Conservation (phyloP, 495 filamentous ascomycete genomes). For the Trichoderma reesei region DNA sequence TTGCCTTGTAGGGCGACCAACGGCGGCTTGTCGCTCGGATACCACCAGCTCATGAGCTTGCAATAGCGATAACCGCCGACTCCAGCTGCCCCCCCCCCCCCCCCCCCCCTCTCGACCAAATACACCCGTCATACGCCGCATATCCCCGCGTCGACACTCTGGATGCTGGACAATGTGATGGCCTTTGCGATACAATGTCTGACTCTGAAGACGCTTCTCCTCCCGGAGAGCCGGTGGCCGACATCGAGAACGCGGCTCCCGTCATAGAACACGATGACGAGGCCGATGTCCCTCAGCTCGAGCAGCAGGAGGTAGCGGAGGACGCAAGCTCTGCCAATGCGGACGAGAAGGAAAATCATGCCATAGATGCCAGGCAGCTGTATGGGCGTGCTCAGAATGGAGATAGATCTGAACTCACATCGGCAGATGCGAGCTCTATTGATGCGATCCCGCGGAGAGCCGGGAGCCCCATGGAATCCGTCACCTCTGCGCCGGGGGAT, state of each 20-base stretch:
- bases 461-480: conserved; percentile 39
- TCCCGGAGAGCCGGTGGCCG: conserved; percentile 4
- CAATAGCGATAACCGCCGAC: not conserved
- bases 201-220: conserved; percentile 5
- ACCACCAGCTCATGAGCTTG: not conserved
- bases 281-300: conserved; percentile 30
- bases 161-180: conserved; percentile 1
- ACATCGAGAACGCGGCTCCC: conserved; percentile 26
- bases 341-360: conserved; percentile 26
- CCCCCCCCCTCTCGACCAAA: not conserved
- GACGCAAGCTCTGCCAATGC: not conserved
- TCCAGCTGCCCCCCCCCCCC: not conserved
- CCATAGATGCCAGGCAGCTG: conserved; percentile 17
- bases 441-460: conserved; percentile 29
- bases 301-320: conserved; percentile 5
- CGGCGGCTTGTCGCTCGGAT: not conserved
- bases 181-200: conserved; percentile 10
- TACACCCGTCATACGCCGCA: not conserved
- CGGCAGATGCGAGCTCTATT: conserved; percentile 34
- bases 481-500: conserved; percentile 73
- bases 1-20: not conserved
- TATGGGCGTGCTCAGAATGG: conserved; percentile 14
- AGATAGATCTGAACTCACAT: conserved; percentile 31
- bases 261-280: conserved; percentile 31
- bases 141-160: not conserved